Evolutionary conservation across 805 yeast species (phyloP).

Genomic region (Barnettozyma siamensis): DNA sequence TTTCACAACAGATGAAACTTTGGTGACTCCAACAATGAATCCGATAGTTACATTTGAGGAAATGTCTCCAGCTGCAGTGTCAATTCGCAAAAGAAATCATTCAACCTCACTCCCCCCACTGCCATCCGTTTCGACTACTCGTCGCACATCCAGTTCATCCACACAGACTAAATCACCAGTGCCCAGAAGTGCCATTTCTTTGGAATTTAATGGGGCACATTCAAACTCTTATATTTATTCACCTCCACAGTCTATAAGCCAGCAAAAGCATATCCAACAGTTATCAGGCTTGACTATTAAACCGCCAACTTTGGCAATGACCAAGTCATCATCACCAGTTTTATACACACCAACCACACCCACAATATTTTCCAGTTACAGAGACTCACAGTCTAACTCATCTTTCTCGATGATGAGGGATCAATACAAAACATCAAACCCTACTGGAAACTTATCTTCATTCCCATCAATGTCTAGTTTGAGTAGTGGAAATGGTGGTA

Average conservation of each 20-base stretch:
- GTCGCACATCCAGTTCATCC: conserved; percentile 24
- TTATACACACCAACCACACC: conserved; percentile 20
- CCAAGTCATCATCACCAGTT: conserved; percentile 21
- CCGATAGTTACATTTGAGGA: conserved; percentile 2
- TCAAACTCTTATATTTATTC: conserved; percentile 23
- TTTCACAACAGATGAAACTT: conserved; percentile 2
- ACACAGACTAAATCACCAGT: conserved; percentile 21
- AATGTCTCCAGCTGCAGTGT: neutral
- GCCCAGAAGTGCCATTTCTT: conserved; percentile 21
- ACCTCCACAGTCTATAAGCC: conserved; percentile 11
- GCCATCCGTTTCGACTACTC: conserved; percentile 28
- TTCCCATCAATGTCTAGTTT: conserved; percentile 23
- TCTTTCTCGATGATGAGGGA: neutral
- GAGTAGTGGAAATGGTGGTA: conserved; percentile 7
- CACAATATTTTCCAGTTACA: conserved; percentile 11
- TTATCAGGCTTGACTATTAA: conserved; percentile 14
- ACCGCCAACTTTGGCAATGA: conserved; percentile 15
- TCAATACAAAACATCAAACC: neutral
- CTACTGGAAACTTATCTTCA: conserved; percentile 10
- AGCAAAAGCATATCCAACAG: conserved; percentile 1
- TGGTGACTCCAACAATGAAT: conserved; percentile 5
- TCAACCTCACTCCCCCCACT: conserved; percentile 28
- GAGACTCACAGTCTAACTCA: conserved; percentile 10
- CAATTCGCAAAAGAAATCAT: conserved; percentile 12
- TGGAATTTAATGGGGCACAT: conserved; percentile 20